These are phyloP conservation scores for Fibroporia radiculosa DNA, from an alignment of 768 basidiomycete genomes.

Conservation along the genomic window DNA sequence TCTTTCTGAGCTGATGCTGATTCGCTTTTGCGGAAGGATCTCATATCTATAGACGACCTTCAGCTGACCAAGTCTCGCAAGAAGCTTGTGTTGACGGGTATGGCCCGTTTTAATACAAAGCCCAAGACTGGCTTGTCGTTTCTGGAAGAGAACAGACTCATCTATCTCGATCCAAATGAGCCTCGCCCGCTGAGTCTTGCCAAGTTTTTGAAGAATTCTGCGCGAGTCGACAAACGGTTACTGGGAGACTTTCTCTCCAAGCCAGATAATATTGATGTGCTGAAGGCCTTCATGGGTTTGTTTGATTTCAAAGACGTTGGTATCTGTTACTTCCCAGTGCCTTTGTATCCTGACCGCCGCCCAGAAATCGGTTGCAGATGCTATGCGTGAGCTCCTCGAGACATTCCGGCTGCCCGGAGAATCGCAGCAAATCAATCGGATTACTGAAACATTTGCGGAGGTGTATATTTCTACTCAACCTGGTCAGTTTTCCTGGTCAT, in stretches of 20 bases:
- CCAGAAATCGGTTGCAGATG: conserved; percentile 92
- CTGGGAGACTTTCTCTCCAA: conserved; percentile 90
- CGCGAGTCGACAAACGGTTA: conserved; percentile 84
- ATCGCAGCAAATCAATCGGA: conserved; percentile 85
- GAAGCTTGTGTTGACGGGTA: conserved; percentile 76
- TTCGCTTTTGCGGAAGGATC: conserved; percentile 41
- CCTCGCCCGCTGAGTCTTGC: conserved; percentile 69
- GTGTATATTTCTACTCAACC: conserved; percentile 83
- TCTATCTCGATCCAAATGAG: conserved; percentile 51
- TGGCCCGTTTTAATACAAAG: conserved; percentile 83
- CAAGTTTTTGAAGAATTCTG: conserved; percentile 75
- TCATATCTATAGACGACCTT: conserved; percentile 48
- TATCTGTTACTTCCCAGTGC: conserved; percentile 6
- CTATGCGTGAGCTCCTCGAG: conserved; percentile 91
- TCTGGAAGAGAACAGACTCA: conserved; percentile 87
- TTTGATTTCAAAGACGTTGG: conserved; percentile 87
- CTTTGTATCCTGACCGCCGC: background rate
- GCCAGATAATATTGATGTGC: conserved; percentile 76
- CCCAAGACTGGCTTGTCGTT: conserved; percentile 88
- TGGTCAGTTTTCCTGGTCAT: conserved; percentile 34
- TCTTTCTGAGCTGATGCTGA: background rate
- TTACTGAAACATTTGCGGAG: conserved; percentile 92
- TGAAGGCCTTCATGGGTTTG: conserved; percentile 80
- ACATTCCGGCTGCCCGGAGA: conserved; percentile 94
- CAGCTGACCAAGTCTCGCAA: conserved; percentile 76